These are phyloP conservation scores for Rosa hybrid DNA, from an alignment of 331 rosid species.

Conservation along the genomic window DNA sequence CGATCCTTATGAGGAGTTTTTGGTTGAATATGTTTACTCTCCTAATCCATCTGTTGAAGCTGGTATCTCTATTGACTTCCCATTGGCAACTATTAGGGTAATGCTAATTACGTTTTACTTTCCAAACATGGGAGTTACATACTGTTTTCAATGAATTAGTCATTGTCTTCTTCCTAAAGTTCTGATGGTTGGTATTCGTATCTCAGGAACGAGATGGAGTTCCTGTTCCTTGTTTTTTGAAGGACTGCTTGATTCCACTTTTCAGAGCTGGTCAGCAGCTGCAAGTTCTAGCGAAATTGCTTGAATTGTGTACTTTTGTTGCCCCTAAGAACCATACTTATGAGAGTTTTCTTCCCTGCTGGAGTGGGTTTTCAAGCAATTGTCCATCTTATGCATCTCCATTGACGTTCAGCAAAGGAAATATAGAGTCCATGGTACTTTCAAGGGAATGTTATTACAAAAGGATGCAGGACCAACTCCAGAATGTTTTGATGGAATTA, in stretches of 20 bases:
- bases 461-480: constrained; percentile 68
- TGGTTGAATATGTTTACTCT: constrained; percentile 54
- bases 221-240: constrained; percentile 75
- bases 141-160: constrained; percentile 27
- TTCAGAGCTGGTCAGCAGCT: constrained; percentile 95
- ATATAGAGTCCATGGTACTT: constrained; percentile 53
- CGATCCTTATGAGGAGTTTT: constrained; percentile 88
- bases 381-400: constrained; percentile 53
- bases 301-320: constrained; percentile 72
- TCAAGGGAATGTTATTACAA: constrained; percentile 68
- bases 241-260: constrained; percentile 70
- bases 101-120: constrained; percentile 21
- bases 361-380: constrained; percentile 70
- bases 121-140: constrained; percentile 13
- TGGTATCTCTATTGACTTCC: constrained; percentile 48
- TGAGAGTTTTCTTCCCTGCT: constrained; percentile 82
- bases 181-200: constrained; percentile 40
- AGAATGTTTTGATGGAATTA: constrained; percentile 47
- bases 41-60: constrained; percentile 35
- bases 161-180: constrained; percentile 30
- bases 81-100: constrained; percentile 68
- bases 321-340: constrained; percentile 47
- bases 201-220: constrained; percentile 77
- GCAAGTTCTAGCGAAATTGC: constrained; percentile 81
- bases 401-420: constrained; percentile 59